Conservation (phyloP, 2,329 filamentous ascomycete genomes). For the Ceratocystis papillata region DNA sequence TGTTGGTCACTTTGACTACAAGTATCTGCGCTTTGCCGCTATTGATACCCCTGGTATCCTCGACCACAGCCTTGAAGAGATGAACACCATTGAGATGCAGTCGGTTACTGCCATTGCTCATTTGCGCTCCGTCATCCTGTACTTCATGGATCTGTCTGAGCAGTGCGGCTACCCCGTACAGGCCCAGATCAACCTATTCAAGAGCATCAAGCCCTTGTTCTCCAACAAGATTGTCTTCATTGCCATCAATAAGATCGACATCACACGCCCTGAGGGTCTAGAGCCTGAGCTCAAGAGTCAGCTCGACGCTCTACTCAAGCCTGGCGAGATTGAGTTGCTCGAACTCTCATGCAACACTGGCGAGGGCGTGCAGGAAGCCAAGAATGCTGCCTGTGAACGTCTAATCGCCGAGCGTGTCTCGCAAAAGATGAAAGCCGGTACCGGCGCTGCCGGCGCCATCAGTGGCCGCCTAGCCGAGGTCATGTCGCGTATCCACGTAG, state of each 20-base stretch:
- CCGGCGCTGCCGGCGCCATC: constrained; percentile 61
- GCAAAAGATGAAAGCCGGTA: constrained; percentile 91
- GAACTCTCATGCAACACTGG: constrained; percentile 91
- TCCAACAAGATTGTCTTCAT: constrained; percentile 95
- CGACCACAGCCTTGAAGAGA: constrained; percentile 94
- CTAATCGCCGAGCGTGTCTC: constrained; percentile 86
- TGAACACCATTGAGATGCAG: constrained; percentile 97
- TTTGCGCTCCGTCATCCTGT: constrained; percentile 84
- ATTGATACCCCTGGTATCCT: constrained; percentile 98
- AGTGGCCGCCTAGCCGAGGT: constrained; percentile 80
- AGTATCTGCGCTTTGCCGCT: constrained; percentile 52
- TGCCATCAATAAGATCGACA: constrained; percentile 96
- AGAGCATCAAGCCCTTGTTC: constrained; percentile 93
- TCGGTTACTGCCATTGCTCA: constrained; percentile 96
- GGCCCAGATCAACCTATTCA: constrained; percentile 88
- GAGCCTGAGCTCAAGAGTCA: constrained; percentile 66
- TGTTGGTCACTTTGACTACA: constrained; percentile 96
- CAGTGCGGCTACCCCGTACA: constrained; percentile 90
- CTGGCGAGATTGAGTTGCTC: constrained; percentile 82
- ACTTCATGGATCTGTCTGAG: constrained; percentile 97
- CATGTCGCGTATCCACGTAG: constrained; percentile 89
- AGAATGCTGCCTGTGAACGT: constrained; percentile 88
- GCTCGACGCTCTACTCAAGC: constrained; percentile 68
- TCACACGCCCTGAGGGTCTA: constrained; percentile 76
- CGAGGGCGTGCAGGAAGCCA: constrained; percentile 86